A percentile compares a stretch with the other conserved stretches of the same genome.
Conservation (phyloP, 176 grass and related monocot genomes). For the Hsuehochloa calcarea region DNA sequence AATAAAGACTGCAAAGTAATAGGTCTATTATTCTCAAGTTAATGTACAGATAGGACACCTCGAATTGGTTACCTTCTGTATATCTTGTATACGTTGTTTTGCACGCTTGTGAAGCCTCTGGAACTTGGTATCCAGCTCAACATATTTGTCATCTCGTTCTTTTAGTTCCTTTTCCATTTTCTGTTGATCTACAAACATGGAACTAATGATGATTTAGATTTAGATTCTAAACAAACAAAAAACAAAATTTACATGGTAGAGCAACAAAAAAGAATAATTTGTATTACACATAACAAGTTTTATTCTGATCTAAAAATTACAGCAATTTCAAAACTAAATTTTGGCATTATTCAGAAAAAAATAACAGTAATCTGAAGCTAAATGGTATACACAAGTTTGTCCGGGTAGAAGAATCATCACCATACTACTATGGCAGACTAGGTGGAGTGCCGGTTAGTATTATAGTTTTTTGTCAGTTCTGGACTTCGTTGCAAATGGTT, state of each 20-base stretch:
- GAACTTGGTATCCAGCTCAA: slow-evolving; percentile 87
- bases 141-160: slow-evolving; percentile 87
- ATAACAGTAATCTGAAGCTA: not conserved
- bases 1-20: not conserved
- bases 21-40: slow-evolving; percentile 1
- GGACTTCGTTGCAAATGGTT: not conserved
- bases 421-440: not conserved
- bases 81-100: slow-evolving; percentile 92
- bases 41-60: not conserved
- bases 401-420: not conserved
- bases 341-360: slow-evolving; percentile 15
- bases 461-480: not conserved
- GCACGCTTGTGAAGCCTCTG: slow-evolving; percentile 98
- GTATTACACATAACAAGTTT: slow-evolving; percentile 2
- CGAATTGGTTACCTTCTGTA: slow-evolving; percentile 76
- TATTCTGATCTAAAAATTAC: not conserved
- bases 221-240: slow-evolving; percentile 30
- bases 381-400: not conserved
- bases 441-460: not conserved
- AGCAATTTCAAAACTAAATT: not conserved
- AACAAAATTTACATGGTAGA: not conserved
- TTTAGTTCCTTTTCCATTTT: slow-evolving; percentile 92
- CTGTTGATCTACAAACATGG: slow-evolving; percentile 72
- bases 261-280: not conserved
- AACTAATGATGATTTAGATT: slow-evolving; percentile 58